These are phyloP conservation scores for Trichoderma simmonsii DNA, from an alignment of 2,329 filamentous ascomycete genomes.

Conservation along the genomic window DNA sequence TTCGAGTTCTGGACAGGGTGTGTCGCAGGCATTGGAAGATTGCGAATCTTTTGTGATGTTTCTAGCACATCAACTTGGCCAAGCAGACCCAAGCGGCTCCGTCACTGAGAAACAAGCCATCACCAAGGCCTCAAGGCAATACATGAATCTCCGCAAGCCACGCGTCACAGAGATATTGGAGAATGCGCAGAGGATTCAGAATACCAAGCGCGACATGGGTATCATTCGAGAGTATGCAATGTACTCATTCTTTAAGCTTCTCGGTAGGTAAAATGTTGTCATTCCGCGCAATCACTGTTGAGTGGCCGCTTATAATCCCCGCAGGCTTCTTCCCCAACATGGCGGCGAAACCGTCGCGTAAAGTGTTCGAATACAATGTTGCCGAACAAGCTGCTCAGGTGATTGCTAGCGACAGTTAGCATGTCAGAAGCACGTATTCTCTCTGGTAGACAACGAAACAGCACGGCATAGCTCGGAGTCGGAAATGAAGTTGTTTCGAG, in stretches of 20 bases:
- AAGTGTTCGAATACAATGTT: constrained; percentile 22
- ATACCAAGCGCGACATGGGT: constrained; percentile 22
- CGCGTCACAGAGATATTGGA: constrained; percentile 22
- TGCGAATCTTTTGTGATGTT: constrained; percentile 22
- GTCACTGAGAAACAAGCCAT: constrained; percentile 18
- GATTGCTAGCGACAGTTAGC: neutral
- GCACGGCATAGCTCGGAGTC: no score
- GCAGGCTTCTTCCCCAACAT: constrained; percentile 22
- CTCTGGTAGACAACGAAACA: neutral
- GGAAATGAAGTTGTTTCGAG: neutral
- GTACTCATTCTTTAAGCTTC: constrained; percentile 22
- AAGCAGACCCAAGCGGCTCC: neutral
- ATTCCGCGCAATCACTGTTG: neutral
- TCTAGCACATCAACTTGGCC: constrained; percentile 19
- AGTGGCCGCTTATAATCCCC: neutral
- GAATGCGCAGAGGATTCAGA: constrained; percentile 18
- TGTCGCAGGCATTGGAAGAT: constrained; percentile 25
- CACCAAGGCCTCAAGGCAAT: constrained; percentile 22
- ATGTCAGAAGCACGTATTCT: neutral
- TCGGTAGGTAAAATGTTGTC: constrained; percentile 18
- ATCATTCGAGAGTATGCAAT: constrained; percentile 22
- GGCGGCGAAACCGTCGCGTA: constrained; percentile 10
- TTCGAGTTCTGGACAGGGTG: constrained; percentile 23
- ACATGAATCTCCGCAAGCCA: constrained; percentile 22
- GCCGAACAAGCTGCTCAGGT: constrained; percentile 12